These are phyloP conservation scores for Zygotorulaspora sp. DNA, from an alignment of 805 yeast genomes.

Conservation along the genomic window DNA sequence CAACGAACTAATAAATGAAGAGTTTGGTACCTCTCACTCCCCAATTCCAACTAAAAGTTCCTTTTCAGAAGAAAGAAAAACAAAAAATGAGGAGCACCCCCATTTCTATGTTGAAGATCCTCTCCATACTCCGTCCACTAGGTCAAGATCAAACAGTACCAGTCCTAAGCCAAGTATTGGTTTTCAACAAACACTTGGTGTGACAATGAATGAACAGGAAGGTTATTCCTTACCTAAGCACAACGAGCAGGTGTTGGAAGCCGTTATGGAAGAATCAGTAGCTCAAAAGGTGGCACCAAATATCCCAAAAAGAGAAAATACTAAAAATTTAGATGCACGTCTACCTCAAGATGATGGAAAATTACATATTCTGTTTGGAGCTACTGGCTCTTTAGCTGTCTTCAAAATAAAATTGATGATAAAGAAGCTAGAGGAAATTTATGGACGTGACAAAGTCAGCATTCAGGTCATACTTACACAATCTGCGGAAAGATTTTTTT, in stretches of 20 bases:
- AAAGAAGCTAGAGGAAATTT: slow-evolving; percentile 74
- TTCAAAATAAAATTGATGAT: slow-evolving; percentile 74
- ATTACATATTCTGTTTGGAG: slow-evolving; percentile 78
- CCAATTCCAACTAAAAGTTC: slow-evolving; percentile 1
- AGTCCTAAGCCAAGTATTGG: slow-evolving; percentile 22
- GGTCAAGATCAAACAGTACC: slow-evolving; percentile 21
- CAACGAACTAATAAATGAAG: slow-evolving; percentile 7
- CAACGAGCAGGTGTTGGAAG: slow-evolving; percentile 8
- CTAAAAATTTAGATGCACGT: slow-evolving; percentile 54
- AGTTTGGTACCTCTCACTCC: slow-evolving; percentile 3
- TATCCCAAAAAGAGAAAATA: slow-evolving; percentile 38
- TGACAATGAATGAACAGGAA: slow-evolving; percentile 8
- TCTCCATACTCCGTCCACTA: slow-evolving; percentile 39
- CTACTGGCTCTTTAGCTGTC: slow-evolving; percentile 85
- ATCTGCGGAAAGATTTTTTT: slow-evolving; percentile 73
- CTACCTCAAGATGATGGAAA: slow-evolving; percentile 81
- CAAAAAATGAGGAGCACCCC: slow-evolving; percentile 55
- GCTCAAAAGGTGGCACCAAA: slow-evolving; percentile 17
- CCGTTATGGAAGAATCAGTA: slow-evolving; percentile 12
- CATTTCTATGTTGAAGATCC: slow-evolving; percentile 72
- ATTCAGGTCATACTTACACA: slow-evolving; percentile 84
- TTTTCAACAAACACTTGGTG: slow-evolving; percentile 3
- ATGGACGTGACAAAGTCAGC: slow-evolving; percentile 66
- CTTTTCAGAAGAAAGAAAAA: background rate
- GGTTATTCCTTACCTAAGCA: slow-evolving; percentile 7